A percentile compares a stretch with the other conserved stretches of the same genome.
Conservation (phyloP, 1,284 basidiomycete genomes). For the Hortiboletus rubellus region DNA sequence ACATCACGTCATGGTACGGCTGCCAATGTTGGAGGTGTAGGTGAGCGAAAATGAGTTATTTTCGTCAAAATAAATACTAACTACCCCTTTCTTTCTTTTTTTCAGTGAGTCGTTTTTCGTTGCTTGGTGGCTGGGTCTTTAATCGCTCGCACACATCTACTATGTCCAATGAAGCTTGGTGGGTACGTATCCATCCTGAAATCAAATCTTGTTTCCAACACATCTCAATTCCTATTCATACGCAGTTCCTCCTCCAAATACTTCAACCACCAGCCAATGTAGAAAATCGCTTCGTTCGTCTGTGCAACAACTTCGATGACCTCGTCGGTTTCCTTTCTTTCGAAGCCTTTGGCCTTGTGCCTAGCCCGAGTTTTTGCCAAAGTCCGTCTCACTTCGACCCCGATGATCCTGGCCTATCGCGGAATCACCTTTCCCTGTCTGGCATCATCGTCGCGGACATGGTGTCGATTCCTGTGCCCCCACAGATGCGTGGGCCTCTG, state of each 20-base stretch:
- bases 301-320: slow-evolving; percentile 35
- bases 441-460: slow-evolving; percentile 30
- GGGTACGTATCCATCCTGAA: slow-evolving; percentile 19
- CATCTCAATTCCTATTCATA: background rate
- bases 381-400: background rate
- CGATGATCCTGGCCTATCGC: slow-evolving; percentile 2
- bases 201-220: background rate
- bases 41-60: background rate
- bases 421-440: slow-evolving; percentile 28
- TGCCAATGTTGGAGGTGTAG: slow-evolving; percentile 13
- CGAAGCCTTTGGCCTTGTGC: slow-evolving; percentile 21
- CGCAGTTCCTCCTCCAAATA: background rate
- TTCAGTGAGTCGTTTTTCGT: slow-evolving; percentile 16
- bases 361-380: slow-evolving; percentile 19
- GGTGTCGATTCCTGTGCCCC: background rate
- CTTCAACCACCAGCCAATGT: slow-evolving; percentile 16
- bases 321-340: slow-evolving; percentile 29
- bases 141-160: slow-evolving; percentile 17
- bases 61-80: background rate
- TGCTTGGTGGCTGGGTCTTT: slow-evolving; percentile 34
- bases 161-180: slow-evolving; percentile 33
- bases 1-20: slow-evolving; percentile 13
- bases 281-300: slow-evolving; percentile 32
- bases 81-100: no score
- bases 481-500: slow-evolving; percentile 4